phyloP scores from a whole-genome alignment of 192 early-diverging fungal genomes.

The Physocladia obscura region DNA sequence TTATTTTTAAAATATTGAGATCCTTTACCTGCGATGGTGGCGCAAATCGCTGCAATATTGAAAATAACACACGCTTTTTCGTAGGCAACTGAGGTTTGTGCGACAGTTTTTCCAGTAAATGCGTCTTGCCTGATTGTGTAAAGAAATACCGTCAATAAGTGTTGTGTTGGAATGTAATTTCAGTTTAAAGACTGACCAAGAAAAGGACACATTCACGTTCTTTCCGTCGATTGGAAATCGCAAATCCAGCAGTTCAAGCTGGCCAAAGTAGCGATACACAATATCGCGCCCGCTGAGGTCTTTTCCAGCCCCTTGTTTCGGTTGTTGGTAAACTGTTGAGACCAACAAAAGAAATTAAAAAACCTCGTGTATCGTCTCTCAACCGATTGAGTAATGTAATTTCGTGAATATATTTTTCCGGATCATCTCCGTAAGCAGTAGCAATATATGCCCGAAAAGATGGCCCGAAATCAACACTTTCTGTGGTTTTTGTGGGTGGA shows the following conservation, averaged over 20 bases:
- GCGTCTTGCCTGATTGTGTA: constrained; percentile 70
- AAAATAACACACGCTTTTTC: constrained; percentile 96
- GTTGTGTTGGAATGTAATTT: too few relatives aligned
- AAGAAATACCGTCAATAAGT: constrained; percentile 21
- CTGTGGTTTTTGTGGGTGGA: constrained; percentile 80
- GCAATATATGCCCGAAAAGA: constrained; percentile 86
- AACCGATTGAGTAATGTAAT: constrained; percentile 83
- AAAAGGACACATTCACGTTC: constrained; percentile 83
- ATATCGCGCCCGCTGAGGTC: constrained; percentile 91
- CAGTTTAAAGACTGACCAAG: too few relatives aligned
- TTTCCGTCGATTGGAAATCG: constrained; percentile 93
- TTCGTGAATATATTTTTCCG: constrained; percentile 82
- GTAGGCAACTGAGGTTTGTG: constrained; percentile 92
- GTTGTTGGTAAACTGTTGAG: neutral
- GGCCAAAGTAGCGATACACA: constrained; percentile 94
- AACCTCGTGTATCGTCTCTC: constrained; percentile 90
- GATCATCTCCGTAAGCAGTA: constrained; percentile 86
- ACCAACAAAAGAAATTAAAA: neutral
- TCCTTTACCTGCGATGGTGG: constrained; percentile 71
- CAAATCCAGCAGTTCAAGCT: constrained; percentile 89
- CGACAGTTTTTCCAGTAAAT: constrained; percentile 73
- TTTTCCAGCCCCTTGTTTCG: constrained; percentile 64
- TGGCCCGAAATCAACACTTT: constrained; percentile 86
- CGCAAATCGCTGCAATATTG: constrained; percentile 79
- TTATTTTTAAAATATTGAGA: too few relatives aligned